Base-by-base conservation (phyloP, 306 rosid species). In the Vigna nakashimae region DNA sequence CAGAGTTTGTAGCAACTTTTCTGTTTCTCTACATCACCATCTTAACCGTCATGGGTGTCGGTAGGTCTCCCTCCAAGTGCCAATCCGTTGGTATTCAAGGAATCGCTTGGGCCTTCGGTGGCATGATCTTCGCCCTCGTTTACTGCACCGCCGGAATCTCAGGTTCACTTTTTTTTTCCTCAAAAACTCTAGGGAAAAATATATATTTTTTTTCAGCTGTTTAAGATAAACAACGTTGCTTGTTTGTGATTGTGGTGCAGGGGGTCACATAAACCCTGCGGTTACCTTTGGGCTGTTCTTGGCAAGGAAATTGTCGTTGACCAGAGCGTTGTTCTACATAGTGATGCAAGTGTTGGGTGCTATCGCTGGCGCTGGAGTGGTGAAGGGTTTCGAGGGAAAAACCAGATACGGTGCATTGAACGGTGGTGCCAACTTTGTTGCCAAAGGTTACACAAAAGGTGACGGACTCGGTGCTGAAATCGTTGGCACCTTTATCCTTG, bases 111-210 rank as follows among this genome's bases (percentile, higher is more conserved):
- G 72, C 89, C 75, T 86, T 86, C 51, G 89, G 89, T 46, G 89
- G 89, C 78, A 86, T 86, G 89, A 86, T 86, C 79, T 86, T 86
- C 46, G 89, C 89, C 18, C 89, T 86, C 36, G 89, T 86, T 14
- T 86, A 86, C 76, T 83, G 83, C 76, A 86, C 89, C 18, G 89
- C 89, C 18, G 89, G 89, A 2, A 86, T 86, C 69, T 86, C 89
- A 80, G 89, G 89, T 86, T 7, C 36, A 2, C 28, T 26, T 26
- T 14, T 30, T 59, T 24, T 1, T 11, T 12, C 5, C 36, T 17
- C 18, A 17, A 12, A 5, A 12, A 3, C 3, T 52, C 11, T 8
- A 0, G 11, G 18, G 20, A 9, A 9, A 43, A 45, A 2, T 0
- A 24, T 0, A 1, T 2, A 0, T 11, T 45, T 45, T 12, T 45